phyloP scores from a whole-genome alignment of 2,329 filamentous ascomycete genomes.

The Tolypocladium album region DNA sequence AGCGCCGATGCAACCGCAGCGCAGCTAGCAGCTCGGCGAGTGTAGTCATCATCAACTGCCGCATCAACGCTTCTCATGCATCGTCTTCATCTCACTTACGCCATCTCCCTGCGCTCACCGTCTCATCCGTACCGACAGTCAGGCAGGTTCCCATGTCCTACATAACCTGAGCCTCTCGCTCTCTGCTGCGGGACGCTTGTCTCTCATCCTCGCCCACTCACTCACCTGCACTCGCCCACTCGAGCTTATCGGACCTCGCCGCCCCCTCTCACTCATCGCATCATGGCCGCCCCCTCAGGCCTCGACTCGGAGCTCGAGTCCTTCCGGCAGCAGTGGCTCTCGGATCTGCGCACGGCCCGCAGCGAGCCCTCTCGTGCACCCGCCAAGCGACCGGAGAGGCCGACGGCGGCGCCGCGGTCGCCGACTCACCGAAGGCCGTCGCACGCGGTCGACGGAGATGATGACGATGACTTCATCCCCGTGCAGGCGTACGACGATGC shows the following conservation, averaged over 20 bases:
- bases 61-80: background rate
- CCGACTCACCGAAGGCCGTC: background rate
- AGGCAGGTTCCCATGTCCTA: background rate
- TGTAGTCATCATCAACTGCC: background rate
- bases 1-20: background rate
- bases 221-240: background rate
- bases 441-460: background rate
- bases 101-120: background rate
- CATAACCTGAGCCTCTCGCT: background rate
- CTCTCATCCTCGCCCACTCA: background rate
- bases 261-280: background rate
- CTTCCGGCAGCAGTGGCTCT: slow-evolving; percentile 77
- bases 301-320: slow-evolving; percentile 66
- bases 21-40: background rate
- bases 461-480: slow-evolving; percentile 5
- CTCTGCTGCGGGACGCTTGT: background rate
- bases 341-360: slow-evolving; percentile 52
- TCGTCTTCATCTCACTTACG: background rate
- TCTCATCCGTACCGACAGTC: background rate
- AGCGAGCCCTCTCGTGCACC: slow-evolving; percentile 1
- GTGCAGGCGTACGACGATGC: slow-evolving; percentile 8
- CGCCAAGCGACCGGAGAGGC: background rate
- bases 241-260: slow-evolving; percentile 1
- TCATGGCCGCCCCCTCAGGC: slow-evolving; percentile 6
- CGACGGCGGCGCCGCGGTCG: background rate